Base-by-base conservation (phyloP, 2,329 filamentous ascomycete genomes). In the Cladobotryum protrusum region DNA sequence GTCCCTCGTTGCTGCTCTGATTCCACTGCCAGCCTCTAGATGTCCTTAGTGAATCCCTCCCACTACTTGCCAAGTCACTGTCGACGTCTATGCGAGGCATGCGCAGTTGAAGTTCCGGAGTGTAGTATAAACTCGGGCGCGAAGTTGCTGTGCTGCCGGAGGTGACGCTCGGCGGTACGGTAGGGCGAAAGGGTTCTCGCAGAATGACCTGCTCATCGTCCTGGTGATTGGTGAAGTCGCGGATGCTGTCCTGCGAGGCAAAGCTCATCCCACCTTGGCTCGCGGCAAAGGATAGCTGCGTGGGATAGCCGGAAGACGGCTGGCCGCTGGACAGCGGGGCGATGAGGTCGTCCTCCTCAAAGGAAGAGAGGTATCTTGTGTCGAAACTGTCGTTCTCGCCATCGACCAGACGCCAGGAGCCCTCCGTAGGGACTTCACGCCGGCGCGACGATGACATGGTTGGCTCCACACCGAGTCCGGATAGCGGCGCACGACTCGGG, bases 351-450 rank as follows among this genome's bases (percentile, higher is more conserved):
- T 70, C 67, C 41, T 69, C 67, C 20, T 47, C 63, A 29, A 74
- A 62, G 33, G 72, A 70, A 7, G 74, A 72, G 14, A 80, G 64
- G 48, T 80, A 68, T 9, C 74, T 73, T 5, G 77, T 79, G 56
- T 80, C 78, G 60, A 82, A 82, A 59, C 77, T 81, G 59, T 82
- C 78, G 61, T 81, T 74, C 49, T 81, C 78, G 59, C 75, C 77
- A 51, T 82, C 79, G 12, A 82, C 77, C 66, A 82, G 72, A 57
- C 79, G 78, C 79, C 79, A 82, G 17, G 78, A 82, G 55, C 74
- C 73, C 54, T 78, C 76, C 39, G 79, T 69, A 34, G 72, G 71
- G 14, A 73, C 54, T 43, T 53, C 51, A 41, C 44, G 51, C 12
- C 48, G 44, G 40, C 51, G 51, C 51, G 51, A 35, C 33, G 43